Conservation (phyloP, 23 red algal species). For the Gracilaria domingensis region DNA sequence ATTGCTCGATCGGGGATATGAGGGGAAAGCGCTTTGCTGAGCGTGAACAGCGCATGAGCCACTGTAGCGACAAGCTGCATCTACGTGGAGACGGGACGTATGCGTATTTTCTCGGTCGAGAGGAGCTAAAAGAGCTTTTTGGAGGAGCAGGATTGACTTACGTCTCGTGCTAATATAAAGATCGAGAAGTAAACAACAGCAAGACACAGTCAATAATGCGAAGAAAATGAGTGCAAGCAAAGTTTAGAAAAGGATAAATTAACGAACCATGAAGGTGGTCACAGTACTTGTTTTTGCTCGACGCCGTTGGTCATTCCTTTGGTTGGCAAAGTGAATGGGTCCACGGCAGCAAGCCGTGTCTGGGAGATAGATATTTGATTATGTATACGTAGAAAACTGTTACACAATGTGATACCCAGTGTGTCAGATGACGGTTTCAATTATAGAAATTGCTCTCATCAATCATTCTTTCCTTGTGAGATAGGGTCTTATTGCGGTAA, state of each 20-base stretch:
- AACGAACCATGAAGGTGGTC: not conserved
- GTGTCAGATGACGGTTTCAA: not conserved
- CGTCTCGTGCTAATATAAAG: constrained; percentile 45
- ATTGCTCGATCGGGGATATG: constrained; percentile 94
- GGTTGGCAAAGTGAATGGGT: not conserved
- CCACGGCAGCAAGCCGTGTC: not conserved
- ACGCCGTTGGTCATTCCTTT: not conserved
- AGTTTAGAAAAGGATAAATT: constrained; percentile 70
- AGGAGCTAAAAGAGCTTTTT: constrained; percentile 74
- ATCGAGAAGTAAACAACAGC: constrained; percentile 70
- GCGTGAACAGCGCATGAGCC: not conserved
- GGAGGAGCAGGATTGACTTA: constrained; percentile 42
- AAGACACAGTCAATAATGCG: constrained; percentile 83
- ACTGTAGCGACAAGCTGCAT: not conserved
- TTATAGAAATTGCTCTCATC: not conserved
- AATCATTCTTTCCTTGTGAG: not conserved
- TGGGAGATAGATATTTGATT: not conserved
- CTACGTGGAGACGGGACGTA: constrained; percentile 93
- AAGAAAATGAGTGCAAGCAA: constrained; percentile 86
- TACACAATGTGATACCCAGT: not conserved
- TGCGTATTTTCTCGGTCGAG: constrained; percentile 87
- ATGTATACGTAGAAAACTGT: not conserved
- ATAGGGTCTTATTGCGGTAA: too few species aligned
- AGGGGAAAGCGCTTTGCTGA: constrained; percentile 73
- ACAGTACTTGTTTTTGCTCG: not conserved